phyloP scores from a whole-genome alignment of 306 rosid genomes.

The Comarum palustre region DNA sequence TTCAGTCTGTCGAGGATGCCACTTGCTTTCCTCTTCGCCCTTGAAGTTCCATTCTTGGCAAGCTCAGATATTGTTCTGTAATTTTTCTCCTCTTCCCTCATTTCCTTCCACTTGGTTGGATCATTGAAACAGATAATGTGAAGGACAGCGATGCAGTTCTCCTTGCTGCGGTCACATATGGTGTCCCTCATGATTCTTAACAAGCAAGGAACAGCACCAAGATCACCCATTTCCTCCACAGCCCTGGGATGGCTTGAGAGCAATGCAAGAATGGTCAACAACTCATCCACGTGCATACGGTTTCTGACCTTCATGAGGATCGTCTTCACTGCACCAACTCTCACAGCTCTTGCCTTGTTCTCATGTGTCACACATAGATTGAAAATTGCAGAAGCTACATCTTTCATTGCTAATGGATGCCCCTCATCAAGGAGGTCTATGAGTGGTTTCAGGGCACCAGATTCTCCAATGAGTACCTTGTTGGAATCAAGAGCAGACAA shows the following conservation, averaged over 20 bases:
- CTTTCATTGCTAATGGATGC: slow-evolving; percentile 68
- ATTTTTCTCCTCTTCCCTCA: slow-evolving; percentile 69
- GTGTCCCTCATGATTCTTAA: slow-evolving; percentile 57
- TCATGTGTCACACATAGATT: slow-evolving; percentile 65
- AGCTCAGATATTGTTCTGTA: slow-evolving; percentile 69
- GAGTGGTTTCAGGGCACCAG: slow-evolving; percentile 67
- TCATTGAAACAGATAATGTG: slow-evolving; percentile 62
- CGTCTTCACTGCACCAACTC: slow-evolving; percentile 62
- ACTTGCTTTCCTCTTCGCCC: slow-evolving; percentile 85
- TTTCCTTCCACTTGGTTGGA: slow-evolving; percentile 71
- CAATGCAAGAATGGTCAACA: slow-evolving; percentile 69
- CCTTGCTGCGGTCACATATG: slow-evolving; percentile 68
- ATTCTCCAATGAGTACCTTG: slow-evolving; percentile 77
- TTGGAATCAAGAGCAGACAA: slow-evolving; percentile 88
- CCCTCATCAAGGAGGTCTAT: slow-evolving; percentile 79
- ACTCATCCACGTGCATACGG: slow-evolving; percentile 54
- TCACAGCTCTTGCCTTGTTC: slow-evolving; percentile 75
- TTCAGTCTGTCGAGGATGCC: slow-evolving; percentile 87
- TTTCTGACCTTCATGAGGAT: slow-evolving; percentile 54
- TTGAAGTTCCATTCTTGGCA: slow-evolving; percentile 75
- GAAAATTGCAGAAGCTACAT: slow-evolving; percentile 83
- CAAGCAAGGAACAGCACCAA: slow-evolving; percentile 66
- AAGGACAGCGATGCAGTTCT: slow-evolving; percentile 70
- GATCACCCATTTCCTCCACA: slow-evolving; percentile 71
- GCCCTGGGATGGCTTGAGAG: slow-evolving; percentile 69